Percentiles rank a stretch among this genome's conserved stretches.
Conservation (phyloP, 2,329 filamentous ascomycete species). For the Claviceps citrina region DNA sequence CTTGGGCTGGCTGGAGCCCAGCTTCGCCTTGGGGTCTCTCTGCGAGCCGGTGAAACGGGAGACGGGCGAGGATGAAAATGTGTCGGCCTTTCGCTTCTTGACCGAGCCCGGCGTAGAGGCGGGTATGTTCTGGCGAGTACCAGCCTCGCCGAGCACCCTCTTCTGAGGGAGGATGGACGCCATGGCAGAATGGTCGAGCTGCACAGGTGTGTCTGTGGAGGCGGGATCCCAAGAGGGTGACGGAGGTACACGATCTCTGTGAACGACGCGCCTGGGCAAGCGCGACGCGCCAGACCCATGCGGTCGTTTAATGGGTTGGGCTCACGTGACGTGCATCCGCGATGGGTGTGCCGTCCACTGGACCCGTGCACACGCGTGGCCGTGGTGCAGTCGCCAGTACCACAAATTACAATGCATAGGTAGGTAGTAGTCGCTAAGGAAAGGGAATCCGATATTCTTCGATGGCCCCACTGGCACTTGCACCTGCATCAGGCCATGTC, state of each 20-base stretch:
- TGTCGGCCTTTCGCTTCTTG: constrained; percentile 68
- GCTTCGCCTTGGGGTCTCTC: constrained; percentile 43
- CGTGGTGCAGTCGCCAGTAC: too few relatives aligned
- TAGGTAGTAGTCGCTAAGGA: too few relatives aligned
- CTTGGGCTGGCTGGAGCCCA: constrained; percentile 63
- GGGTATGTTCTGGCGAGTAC: constrained; percentile 45
- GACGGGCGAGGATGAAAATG: constrained; percentile 37
- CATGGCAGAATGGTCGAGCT: constrained; percentile 20
- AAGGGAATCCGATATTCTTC: not conserved
- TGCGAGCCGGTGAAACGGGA: constrained; percentile 48
- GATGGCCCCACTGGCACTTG: not conserved
- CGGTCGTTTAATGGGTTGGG: constrained; percentile 9
- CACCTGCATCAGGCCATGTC: not conserved
- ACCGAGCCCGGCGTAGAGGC: constrained; percentile 38
- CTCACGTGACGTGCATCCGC: too few relatives aligned
- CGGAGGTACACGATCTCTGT: too few relatives aligned
- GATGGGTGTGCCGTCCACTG: too few relatives aligned
- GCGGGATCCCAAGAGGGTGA: too few relatives aligned
- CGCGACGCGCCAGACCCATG: constrained; percentile 25
- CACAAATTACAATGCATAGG: too few relatives aligned
- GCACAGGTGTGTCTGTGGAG: not conserved
- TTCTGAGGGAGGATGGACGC: constrained; percentile 48
- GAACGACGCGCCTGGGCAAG: constrained; percentile 17
- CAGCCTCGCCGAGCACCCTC: constrained; percentile 56
- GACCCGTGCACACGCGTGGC: too few relatives aligned